Conservation (phyloP, 2,329 filamentous ascomycete species). For the Aspergillus brasiliensis region DNA sequence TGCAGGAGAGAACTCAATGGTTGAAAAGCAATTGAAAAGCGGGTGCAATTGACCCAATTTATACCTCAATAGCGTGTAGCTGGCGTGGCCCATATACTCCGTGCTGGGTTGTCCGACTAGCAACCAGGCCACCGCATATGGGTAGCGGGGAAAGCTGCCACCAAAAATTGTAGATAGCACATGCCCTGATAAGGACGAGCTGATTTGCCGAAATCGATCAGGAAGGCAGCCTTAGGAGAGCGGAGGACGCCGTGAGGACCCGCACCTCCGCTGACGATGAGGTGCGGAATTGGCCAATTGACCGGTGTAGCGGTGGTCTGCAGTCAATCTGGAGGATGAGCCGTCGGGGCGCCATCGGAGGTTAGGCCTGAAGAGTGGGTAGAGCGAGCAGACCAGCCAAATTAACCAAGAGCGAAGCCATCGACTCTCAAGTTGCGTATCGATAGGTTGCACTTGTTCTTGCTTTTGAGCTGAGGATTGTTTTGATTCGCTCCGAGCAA, state of each 20-base stretch:
- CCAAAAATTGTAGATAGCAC: conserved; percentile 22
- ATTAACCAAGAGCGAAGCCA: not conserved
- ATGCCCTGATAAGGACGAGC: conserved; percentile 29
- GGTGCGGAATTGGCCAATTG: conserved; percentile 17
- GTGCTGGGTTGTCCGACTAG: not conserved
- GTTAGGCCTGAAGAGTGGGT: not conserved
- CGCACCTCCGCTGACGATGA: not conserved
- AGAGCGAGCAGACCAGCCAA: not conserved
- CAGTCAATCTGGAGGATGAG: conserved; percentile 8
- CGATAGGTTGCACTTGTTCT: conserved; percentile 22
- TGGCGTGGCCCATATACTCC: not conserved
- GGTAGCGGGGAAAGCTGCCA: conserved; percentile 1
- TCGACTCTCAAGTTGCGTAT: conserved; percentile 8
- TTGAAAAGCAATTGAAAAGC: not conserved
- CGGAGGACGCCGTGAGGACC: conserved; percentile 9
- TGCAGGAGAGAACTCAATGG: not conserved
- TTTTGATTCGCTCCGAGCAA: not conserved
- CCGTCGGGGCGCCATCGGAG: conserved; percentile 18
- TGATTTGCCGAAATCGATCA: conserved; percentile 27
- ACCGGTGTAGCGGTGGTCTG: not conserved
- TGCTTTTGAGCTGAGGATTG: not conserved
- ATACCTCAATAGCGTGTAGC: not conserved
- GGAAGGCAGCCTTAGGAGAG: conserved; percentile 15
- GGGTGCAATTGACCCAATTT: not conserved
- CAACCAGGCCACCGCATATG: not conserved